Conservation (phyloP, 2,329 filamentous ascomycete species). For the Teratosphaeria nubilosa region DNA sequence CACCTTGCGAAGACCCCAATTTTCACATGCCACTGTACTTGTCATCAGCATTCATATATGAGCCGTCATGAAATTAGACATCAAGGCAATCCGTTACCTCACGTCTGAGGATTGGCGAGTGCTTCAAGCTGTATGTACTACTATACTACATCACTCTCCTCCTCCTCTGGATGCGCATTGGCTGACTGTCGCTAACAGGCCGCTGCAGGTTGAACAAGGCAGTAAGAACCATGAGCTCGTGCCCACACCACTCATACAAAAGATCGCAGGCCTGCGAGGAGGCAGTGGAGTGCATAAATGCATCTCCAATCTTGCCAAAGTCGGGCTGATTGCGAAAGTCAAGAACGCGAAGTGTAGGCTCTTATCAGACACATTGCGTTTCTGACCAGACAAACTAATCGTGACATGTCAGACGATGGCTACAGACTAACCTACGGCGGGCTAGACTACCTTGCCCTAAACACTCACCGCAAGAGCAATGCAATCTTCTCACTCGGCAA, state of each 20-base stretch:
- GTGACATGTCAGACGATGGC: slow-evolving; percentile 61
- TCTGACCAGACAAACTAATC: background rate
- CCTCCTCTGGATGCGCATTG: background rate
- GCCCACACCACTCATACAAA: slow-evolving; percentile 77
- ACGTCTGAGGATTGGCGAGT: slow-evolving; percentile 90
- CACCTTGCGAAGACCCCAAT: background rate
- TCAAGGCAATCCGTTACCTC: slow-evolving; percentile 85
- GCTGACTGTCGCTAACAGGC: slow-evolving; percentile 9
- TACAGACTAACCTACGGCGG: slow-evolving; percentile 95
- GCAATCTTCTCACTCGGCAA: slow-evolving; percentile 86
- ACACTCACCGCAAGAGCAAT: slow-evolving; percentile 71
- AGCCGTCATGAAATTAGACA: slow-evolving; percentile 80
- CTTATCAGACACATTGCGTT: background rate
- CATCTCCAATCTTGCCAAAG: slow-evolving; percentile 87
- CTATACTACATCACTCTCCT: slow-evolving; percentile 4
- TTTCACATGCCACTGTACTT: background rate
- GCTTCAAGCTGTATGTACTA: slow-evolving; percentile 65
- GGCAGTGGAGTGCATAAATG: slow-evolving; percentile 66
- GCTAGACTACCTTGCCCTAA: slow-evolving; percentile 91
- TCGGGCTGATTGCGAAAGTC: slow-evolving; percentile 78
- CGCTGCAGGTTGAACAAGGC: slow-evolving; percentile 70
- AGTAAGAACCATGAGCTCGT: slow-evolving; percentile 97
- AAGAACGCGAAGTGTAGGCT: slow-evolving; percentile 78
- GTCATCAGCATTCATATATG: background rate
- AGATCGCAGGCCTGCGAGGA: slow-evolving; percentile 70